A percentile compares a stretch with the other conserved stretches of the same genome.
Evolutionary conservation across 225 moss, liverwort and hornwort species (phyloP).

Genomic region (Thuidium tamariscinum): DNA sequence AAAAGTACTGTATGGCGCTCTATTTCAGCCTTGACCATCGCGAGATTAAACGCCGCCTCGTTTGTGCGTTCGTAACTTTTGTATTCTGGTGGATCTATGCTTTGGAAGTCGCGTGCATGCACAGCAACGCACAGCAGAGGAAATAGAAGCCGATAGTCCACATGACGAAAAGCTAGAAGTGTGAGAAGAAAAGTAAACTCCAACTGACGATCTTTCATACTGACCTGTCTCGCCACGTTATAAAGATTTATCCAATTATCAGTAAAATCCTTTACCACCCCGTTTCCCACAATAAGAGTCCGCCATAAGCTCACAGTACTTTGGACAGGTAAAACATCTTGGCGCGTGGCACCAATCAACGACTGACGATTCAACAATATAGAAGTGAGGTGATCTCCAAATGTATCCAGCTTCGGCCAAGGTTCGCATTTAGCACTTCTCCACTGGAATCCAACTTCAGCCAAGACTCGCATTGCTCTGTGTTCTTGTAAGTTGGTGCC

Average conservation of each 20-base stretch:
- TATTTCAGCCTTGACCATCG: background rate
- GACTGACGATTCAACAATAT: background rate
- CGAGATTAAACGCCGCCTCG: background rate
- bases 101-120: background rate
- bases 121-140: background rate
- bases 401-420: background rate
- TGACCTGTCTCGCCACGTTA: background rate
- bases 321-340: background rate
- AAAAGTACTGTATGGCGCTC: background rate
- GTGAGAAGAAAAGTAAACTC: constrained; percentile 1
- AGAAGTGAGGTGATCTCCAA: background rate
- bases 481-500: background rate
- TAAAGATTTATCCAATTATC: constrained; percentile 3
- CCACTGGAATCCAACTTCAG: background rate
- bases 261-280: background rate
- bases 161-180: background rate
- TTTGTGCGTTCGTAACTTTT: background rate
- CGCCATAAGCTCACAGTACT: background rate
- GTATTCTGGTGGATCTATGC: background rate
- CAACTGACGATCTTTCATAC: background rate
- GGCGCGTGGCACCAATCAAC: background rate
- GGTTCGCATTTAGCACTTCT: background rate
- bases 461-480: background rate
- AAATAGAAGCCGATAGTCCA: background rate
- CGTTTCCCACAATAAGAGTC: background rate